Percentiles rank a stretch among this genome's conserved stretches.
phyloP scores from a whole-genome alignment of 352 stramenopile genomes.

The Phytophthora podocarpi region DNA sequence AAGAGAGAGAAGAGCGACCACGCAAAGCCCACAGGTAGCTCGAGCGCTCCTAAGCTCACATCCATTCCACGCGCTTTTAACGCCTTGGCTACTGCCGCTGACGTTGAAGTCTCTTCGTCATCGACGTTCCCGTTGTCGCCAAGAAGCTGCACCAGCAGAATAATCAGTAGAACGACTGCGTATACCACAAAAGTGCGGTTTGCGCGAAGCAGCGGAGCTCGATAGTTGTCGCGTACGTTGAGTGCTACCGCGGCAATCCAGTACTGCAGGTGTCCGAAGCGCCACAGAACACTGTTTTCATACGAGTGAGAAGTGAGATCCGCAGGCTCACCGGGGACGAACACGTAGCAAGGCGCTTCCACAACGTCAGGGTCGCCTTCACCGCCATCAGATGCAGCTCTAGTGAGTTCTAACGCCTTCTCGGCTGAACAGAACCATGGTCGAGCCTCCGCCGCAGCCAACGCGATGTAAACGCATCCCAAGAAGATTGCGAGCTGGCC shows the following conservation, averaged over 20 bases:
- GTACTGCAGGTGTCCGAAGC: constrained; percentile 82
- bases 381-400: constrained; percentile 22
- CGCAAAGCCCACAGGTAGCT: constrained; percentile 56
- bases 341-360: constrained; percentile 67
- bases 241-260: constrained; percentile 72
- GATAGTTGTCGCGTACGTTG: constrained; percentile 68
- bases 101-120: constrained; percentile 49
- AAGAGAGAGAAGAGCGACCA: constrained; percentile 75
- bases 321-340: constrained; percentile 46
- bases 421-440: constrained; percentile 70
- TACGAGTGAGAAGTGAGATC: constrained; percentile 76
- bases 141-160: constrained; percentile 69
- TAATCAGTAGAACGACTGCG: constrained; percentile 51
- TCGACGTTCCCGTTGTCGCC: constrained; percentile 67
- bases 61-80: constrained; percentile 48
- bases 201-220: constrained; percentile 52
- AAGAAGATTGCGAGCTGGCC: constrained; percentile 65
- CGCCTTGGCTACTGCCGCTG: constrained; percentile 38
- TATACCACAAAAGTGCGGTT: constrained; percentile 65
- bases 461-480: constrained; percentile 58
- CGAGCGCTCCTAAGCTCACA: constrained; percentile 59
- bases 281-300: constrained; percentile 80
- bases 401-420: constrained; percentile 50
- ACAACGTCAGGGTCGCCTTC: constrained; percentile 45
- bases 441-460: constrained; percentile 54